Conservation (phyloP, 2,329 filamentous ascomycete genomes). For the Biscogniauxia sp. region DNA sequence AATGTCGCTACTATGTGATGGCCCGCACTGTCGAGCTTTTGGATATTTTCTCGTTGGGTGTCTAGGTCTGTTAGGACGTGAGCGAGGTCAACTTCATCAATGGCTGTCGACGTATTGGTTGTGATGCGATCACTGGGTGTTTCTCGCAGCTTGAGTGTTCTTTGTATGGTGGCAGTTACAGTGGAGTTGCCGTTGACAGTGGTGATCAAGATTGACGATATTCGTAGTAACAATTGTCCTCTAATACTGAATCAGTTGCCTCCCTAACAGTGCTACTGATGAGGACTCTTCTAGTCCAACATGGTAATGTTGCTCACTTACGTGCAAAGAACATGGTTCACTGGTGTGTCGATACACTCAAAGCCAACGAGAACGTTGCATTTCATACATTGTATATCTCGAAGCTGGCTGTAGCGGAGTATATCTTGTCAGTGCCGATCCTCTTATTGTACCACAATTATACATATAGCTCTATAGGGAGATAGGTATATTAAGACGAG, state of each 20-base stretch:
- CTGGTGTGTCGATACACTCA: slow-evolving; percentile 33
- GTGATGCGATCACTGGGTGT: slow-evolving; percentile 8
- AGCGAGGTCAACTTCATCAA: slow-evolving; percentile 21
- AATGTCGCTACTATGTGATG: slow-evolving; percentile 38
- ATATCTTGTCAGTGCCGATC: neutral
- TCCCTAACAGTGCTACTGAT: neutral
- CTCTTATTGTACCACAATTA: neutral
- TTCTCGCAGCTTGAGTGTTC: slow-evolving; percentile 32
- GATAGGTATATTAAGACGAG: neutral
- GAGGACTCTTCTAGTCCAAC: neutral
- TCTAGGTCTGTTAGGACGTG: slow-evolving; percentile 36
- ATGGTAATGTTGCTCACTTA: slow-evolving; percentile 21
- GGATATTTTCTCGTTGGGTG: slow-evolving; percentile 35
- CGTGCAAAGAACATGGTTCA: slow-evolving; percentile 38
- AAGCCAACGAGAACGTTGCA: slow-evolving; percentile 36
- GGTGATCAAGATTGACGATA: slow-evolving; percentile 29
- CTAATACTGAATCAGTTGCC: slow-evolving; percentile 23
- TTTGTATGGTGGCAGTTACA: slow-evolving; percentile 33
- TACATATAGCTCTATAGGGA: no score
- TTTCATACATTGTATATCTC: slow-evolving; percentile 34
- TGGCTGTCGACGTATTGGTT: slow-evolving; percentile 4
- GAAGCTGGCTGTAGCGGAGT: slow-evolving; percentile 32
- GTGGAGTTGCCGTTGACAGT: slow-evolving; percentile 5
- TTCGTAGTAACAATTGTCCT: slow-evolving; percentile 36
- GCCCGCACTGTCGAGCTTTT: slow-evolving; percentile 37